Conservation (phyloP, 2,329 filamentous ascomycete genomes). For the Penicillium sp. region DNA sequence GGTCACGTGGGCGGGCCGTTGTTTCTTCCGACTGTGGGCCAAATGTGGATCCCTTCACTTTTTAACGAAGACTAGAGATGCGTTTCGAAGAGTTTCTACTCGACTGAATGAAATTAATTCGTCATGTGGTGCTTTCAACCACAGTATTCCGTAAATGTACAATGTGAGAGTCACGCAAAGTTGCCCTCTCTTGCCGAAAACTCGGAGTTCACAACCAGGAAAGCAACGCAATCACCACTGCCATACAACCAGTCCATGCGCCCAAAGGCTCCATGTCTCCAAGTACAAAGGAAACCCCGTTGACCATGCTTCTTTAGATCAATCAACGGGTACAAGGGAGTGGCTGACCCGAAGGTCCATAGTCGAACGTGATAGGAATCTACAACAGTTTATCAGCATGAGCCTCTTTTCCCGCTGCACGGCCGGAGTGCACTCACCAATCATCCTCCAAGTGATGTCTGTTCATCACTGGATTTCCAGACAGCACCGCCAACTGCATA, state of each 20-base stretch:
- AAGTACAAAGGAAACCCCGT: not conserved
- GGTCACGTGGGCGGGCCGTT: conserved; percentile 32
- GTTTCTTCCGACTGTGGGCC: conserved; percentile 16
- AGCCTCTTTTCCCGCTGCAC: not conserved
- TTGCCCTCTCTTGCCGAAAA: not conserved
- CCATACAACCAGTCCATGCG: not conserved
- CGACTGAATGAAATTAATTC: not conserved
- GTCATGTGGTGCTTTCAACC: not conserved
- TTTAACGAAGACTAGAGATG: not conserved
- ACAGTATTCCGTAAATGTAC: not conserved
- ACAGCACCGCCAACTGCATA: conserved; percentile 45
- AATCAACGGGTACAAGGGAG: not conserved
- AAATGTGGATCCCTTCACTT: not conserved
- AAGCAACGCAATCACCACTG: not conserved
- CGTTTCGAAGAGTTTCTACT: not conserved
- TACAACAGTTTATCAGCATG: not conserved
- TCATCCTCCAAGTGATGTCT: conserved; percentile 25
- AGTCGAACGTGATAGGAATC: not conserved
- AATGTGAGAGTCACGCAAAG: not conserved
- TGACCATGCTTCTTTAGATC: not conserved
- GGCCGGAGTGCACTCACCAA: not conserved
- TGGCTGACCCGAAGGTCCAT: not conserved
- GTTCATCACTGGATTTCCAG: conserved; percentile 39
- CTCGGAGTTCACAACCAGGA: not conserved
- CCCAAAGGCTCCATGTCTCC: not conserved